Percentiles rank a stretch among this genome's conserved stretches.
These are phyloP conservation scores for Setaria italica DNA, from an alignment of 202 grass and related monocot genomes.

Conservation along the genomic window DNA sequence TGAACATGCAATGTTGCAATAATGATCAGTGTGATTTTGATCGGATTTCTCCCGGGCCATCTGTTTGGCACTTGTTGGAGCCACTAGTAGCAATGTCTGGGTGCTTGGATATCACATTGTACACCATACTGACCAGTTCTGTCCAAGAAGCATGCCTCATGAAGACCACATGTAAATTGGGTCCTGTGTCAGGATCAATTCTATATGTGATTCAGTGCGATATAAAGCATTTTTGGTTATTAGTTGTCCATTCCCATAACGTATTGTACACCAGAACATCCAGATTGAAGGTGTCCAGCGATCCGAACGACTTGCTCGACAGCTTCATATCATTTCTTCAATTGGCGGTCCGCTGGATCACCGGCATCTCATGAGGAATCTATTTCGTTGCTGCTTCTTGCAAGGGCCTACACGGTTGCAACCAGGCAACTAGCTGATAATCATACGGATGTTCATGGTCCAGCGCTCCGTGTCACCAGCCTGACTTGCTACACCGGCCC, in stretches of 20 bases:
- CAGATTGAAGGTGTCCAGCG: conserved; percentile 1
- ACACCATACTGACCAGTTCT: conserved; percentile 32
- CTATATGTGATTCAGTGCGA: no score
- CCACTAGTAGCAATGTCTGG: conserved; percentile 32
- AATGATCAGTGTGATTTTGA: background rate
- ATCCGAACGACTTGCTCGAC: background rate
- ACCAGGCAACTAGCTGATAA: background rate
- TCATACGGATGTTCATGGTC: background rate
- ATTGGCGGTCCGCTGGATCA: background rate
- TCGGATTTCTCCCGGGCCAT: conserved; percentile 20
- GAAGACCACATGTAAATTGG: conserved; percentile 14
- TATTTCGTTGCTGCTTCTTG: background rate
- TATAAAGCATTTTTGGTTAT: no score
- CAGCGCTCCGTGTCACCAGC: background rate
- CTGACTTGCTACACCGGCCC: background rate
- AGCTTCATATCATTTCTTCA: background rate
- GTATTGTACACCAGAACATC: background rate
- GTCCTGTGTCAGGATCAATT: background rate
- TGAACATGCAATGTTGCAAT: conserved; percentile 48
- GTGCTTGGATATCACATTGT: conserved; percentile 17
- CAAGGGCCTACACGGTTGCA: background rate
- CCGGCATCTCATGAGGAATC: background rate
- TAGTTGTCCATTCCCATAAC: conserved; percentile 15
- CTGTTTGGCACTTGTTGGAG: conserved; percentile 21
- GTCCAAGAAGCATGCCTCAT: conserved; percentile 19